These are phyloP conservation scores for Mesembryanthemum crystallinum DNA, from an alignment of 148 eudicot species.

Conservation along the genomic window DNA sequence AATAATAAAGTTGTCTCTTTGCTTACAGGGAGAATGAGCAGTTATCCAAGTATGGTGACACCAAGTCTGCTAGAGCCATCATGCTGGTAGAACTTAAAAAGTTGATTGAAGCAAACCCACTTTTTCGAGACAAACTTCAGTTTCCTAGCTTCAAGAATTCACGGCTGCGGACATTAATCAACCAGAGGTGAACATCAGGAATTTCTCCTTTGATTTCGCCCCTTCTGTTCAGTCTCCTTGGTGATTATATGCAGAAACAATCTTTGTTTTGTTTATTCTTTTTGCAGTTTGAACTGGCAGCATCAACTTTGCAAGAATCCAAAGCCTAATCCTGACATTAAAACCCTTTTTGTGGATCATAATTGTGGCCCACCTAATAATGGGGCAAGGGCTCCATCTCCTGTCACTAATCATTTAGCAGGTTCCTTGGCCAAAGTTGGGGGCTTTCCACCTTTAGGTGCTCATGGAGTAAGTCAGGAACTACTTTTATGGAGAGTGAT, in stretches of 20 bases:
- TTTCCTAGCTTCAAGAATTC: conserved; percentile 35
- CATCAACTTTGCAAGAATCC: conserved; percentile 57
- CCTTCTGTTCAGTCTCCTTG: neutral
- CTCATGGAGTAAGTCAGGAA: conserved; percentile 50
- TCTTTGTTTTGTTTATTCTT: neutral
- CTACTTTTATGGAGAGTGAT: neutral
- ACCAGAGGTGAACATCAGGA: conserved; percentile 34
- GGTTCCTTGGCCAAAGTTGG: conserved; percentile 39
- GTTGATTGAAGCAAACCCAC: conserved; percentile 49
- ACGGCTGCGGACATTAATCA: conserved; percentile 34
- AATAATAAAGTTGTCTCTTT: neutral
- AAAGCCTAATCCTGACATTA: conserved; percentile 50
- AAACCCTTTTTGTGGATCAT: conserved; percentile 54
- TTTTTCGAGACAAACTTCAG: conserved; percentile 41
- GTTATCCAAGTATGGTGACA: conserved; percentile 39
- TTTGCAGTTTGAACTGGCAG: conserved; percentile 55
- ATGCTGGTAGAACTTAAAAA: conserved; percentile 39
- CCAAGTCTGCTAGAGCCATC: conserved; percentile 38
- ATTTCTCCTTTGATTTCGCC: neutral
- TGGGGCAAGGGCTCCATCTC: conserved; percentile 42
- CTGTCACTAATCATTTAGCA: conserved; percentile 35
- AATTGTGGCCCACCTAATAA: conserved; percentile 44
- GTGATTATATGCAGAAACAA: neutral
- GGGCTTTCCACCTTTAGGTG: conserved; percentile 48
- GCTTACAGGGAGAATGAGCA: conserved; percentile 43